phyloP scores from a whole-genome alignment of 2,329 filamentous ascomycete species.

The Penicillium occitanis region DNA sequence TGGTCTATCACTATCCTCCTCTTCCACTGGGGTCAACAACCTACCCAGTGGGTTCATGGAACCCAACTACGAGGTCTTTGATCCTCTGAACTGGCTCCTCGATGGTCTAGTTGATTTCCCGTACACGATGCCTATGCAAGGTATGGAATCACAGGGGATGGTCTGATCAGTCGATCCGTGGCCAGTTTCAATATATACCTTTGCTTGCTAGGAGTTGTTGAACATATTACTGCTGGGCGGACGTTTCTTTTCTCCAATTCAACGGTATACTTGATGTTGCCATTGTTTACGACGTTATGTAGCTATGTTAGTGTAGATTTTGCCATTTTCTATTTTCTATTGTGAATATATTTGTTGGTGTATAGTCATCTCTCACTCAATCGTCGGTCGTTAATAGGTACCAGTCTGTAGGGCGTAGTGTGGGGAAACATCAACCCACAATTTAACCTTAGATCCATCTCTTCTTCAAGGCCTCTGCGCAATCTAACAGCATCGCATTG shows the following conservation, averaged over 20 bases:
- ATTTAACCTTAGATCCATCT: neutral
- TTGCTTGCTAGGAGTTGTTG: neutral
- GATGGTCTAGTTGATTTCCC: conserved; percentile 82
- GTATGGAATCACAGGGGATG: conserved; percentile 46
- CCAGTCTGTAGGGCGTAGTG: neutral
- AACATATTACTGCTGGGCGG: neutral
- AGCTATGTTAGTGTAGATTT: conserved; percentile 2
- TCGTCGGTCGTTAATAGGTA: neutral
- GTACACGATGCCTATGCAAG: conserved; percentile 61
- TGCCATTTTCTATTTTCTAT: neutral
- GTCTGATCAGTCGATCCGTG: conserved; percentile 24
- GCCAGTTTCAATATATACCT: neutral
- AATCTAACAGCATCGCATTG: neutral
- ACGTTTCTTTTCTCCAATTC: neutral
- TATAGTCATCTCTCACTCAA: neutral
- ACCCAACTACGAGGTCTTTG: conserved; percentile 81
- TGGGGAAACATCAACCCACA: conserved; percentile 1
- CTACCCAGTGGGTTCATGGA: conserved; percentile 59
- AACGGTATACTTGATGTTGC: neutral
- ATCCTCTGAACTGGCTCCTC: conserved; percentile 90
- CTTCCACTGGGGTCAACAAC: conserved; percentile 28
- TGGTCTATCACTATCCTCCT: conserved; percentile 31
- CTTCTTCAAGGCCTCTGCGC: neutral
- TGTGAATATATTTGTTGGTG: neutral
- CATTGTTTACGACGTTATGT: conserved; percentile 7